Evolutionary conservation across 148 eudicot genomes (phyloP).

Genomic region (Vaccinium macrocarpon): DNA sequence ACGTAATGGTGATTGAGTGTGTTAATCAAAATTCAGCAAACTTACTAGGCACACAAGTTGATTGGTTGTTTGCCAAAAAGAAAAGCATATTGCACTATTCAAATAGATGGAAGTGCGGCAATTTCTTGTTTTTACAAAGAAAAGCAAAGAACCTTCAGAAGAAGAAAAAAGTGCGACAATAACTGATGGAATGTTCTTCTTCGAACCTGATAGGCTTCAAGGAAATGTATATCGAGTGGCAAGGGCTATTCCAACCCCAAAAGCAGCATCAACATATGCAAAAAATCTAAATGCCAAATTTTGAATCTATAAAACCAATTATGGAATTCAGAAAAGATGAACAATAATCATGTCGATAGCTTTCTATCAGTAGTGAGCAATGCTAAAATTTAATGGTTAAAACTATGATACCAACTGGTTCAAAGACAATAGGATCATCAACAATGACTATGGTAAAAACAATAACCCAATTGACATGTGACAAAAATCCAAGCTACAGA

Average conservation of each 20-base stretch:
- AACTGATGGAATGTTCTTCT: neutral
- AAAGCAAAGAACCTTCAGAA: neutral
- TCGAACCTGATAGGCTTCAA: neutral
- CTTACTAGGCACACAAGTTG: neutral
- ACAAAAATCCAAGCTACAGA: neutral
- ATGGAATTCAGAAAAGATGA: neutral
- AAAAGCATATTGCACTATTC: neutral
- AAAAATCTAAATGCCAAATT: neutral
- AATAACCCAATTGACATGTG: neutral
- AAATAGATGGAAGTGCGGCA: neutral
- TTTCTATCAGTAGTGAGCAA: neutral
- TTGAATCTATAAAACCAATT: neutral
- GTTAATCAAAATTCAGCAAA: neutral
- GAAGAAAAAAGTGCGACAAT: neutral
- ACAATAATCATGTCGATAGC: neutral
- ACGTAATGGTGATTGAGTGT: neutral
- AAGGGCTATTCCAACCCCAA: neutral
- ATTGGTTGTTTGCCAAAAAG: neutral
- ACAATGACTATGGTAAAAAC: too few species aligned
- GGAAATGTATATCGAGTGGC: neutral
- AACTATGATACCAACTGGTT: neutral
- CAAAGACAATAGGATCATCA: conserved; percentile 2
- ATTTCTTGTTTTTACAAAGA: neutral
- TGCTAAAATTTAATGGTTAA: neutral
- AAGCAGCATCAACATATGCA: neutral